Base-by-base conservation (phyloP, 805 yeast genomes). In the Priceomyces haplophilus region DNA sequence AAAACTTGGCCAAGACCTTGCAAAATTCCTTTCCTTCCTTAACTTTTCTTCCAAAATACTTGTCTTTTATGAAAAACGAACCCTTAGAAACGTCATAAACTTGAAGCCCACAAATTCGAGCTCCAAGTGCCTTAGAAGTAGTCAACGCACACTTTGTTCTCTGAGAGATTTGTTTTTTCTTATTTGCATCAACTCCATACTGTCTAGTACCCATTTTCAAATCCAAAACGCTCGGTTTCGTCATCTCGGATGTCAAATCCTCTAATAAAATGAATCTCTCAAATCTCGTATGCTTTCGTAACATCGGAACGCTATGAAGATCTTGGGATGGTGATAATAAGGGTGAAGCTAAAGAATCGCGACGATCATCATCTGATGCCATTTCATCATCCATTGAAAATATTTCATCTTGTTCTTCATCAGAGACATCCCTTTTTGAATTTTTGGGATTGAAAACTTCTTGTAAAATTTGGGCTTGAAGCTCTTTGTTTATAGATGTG, bases 201-300 rank as follows among this genome's bases (percentile, higher is more conserved):
- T 93, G 99, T 45, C 99, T 75, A 0, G 99, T 91, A 0, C 99
- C 99, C 98, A 93, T 93, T 59, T 93, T 93, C 53, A 93, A 71
- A 64, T 93, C 99, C 38, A 93, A 67, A 0, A 91, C 98, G 59
- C 97, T 90, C 0, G 99, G 97, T 49, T 77, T 78, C 23, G 65
- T 69, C 82, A 91, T 80, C 18, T 88, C 87, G 42, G 82, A 76
- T 0, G 98, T 93, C 38, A 93, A 67, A 65, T 93, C 99, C 58
- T 95, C 99, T 38, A 93, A 69, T 7, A 93, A 64, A 30, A 93
- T 83, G 59, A 89, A 93, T 48, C 95, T 72, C 64, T 87, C 95
- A 31, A 85, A 80, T 41, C 83, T 66, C 0, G 85, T 79, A 45
- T 64, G 69, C 42, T 69, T 69, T 34, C 72, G 62, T 20, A 62